These are phyloP conservation scores for Colletotrichum sp. DNA, from an alignment of 2,329 filamentous ascomycete genomes.

Conservation along the genomic window DNA sequence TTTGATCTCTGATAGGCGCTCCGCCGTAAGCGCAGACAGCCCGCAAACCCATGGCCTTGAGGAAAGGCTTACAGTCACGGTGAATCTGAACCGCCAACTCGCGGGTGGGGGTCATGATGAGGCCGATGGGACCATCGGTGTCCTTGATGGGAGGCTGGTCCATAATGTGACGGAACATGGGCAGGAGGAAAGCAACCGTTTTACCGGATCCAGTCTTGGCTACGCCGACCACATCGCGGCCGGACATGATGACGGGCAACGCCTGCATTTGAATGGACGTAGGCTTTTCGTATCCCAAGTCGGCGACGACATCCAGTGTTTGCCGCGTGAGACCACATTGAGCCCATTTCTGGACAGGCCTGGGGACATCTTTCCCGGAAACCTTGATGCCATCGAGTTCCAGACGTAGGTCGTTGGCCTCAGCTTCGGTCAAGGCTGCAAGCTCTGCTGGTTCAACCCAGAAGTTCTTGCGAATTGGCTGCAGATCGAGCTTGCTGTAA, in stretches of 20 bases:
- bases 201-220: conserved; percentile 98
- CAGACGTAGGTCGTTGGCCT: conserved; percentile 79
- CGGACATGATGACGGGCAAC: conserved; percentile 93
- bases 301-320: conserved; percentile 83
- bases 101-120: conserved; percentile 94
- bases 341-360: conserved; percentile 95
- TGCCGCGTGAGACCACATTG: conserved; percentile 90
- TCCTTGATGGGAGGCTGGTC: conserved; percentile 85
- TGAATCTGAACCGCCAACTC: conserved; percentile 95
- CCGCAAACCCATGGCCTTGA: conserved; percentile 84
- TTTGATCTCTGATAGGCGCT: conserved; percentile 95
- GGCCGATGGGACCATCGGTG: conserved; percentile 83
- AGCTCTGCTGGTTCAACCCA: conserved; percentile 91
- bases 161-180: conserved; percentile 98
- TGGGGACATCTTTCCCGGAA: conserved; percentile 84
- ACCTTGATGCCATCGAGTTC: conserved; percentile 97
- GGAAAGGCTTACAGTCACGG: conserved; percentile 90
- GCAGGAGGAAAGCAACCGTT: conserved; percentile 92
- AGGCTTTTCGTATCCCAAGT: conserved; percentile 83
- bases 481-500: conserved; percentile 84
- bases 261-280: conserved; percentile 96
- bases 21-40: conserved; percentile 95
- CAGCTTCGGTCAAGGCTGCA: conserved; percentile 81
- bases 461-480: conserved; percentile 90
- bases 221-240: conserved; percentile 92